phyloP scores from a whole-genome alignment of 371 early-diverging fungal species.

The Mortierella sp. region DNA sequence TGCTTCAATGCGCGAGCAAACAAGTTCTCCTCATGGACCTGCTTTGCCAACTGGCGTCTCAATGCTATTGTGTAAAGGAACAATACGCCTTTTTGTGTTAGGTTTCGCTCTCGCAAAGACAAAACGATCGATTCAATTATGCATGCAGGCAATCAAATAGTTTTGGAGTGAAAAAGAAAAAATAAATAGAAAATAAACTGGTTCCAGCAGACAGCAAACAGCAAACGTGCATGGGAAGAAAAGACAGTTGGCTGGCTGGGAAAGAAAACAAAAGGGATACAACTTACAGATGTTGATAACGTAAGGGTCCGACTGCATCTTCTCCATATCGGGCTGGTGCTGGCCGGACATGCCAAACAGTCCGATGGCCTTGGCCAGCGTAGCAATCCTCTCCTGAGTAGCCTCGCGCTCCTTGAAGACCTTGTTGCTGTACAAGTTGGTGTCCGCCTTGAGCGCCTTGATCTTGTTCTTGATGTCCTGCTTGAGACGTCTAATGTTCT shows the following conservation, averaged over 20 bases:
- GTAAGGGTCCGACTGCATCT: constrained; percentile 40
- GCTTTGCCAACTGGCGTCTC: constrained; percentile 21
- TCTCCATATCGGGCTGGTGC: constrained; percentile 37
- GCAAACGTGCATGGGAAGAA: neutral
- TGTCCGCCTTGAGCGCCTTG: constrained; percentile 40
- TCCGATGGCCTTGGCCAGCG: constrained; percentile 44
- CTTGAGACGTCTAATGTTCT: constrained; percentile 35
- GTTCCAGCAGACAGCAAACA: neutral
- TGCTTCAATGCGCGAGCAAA: constrained; percentile 34
- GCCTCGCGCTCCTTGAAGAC: constrained; percentile 44
- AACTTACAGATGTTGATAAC: constrained; percentile 35
- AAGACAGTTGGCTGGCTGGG: neutral
- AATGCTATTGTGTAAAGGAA: constrained; percentile 11
- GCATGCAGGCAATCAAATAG: neutral
- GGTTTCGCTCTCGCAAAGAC: neutral
- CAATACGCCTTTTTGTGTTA: neutral
- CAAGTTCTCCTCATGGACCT: constrained; percentile 37
- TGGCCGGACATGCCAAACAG: constrained; percentile 22
- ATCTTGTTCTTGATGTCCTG: constrained; percentile 44
- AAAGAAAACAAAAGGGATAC: neutral
- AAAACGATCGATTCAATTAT: neutral
- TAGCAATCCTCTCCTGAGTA: constrained; percentile 36
- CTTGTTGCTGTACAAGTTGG: constrained; percentile 30
- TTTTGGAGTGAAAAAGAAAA: neutral
- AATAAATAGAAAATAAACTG: neutral